Evolutionary conservation across 192 early-diverging fungal species (phyloP).

Genomic region (Mortierella alpina): DNA sequence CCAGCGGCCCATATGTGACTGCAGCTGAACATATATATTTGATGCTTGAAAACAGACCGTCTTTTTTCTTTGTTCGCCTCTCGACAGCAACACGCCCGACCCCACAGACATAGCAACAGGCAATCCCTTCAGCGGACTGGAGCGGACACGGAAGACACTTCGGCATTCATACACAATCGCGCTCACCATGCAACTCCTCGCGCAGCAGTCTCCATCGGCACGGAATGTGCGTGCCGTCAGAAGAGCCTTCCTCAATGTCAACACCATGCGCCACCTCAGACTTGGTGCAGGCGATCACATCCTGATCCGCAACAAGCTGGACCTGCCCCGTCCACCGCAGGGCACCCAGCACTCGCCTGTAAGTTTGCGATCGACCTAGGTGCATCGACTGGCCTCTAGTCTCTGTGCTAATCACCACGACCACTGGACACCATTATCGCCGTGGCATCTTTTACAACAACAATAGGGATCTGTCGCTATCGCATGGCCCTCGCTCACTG

Average conservation of each 20-base stretch:
- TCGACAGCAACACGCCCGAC: no score
- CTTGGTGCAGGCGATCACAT: constrained; percentile 53
- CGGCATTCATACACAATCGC: not conserved
- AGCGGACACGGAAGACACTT: not conserved
- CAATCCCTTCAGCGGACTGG: not conserved
- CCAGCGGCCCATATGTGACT: no score
- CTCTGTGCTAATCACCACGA: not conserved
- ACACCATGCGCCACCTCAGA: constrained; percentile 43
- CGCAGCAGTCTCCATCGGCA: constrained; percentile 48
- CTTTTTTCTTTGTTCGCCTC: no score
- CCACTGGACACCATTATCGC: not conserved
- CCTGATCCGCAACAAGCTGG: constrained; percentile 23
- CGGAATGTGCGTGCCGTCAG: constrained; percentile 49
- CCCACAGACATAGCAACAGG: no score
- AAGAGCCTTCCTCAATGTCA: constrained; percentile 54
- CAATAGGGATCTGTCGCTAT: constrained; percentile 59
- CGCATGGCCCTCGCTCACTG: constrained; percentile 67
- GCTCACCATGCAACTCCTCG: constrained; percentile 39
- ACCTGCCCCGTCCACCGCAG: not conserved
- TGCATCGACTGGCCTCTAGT: not conserved
- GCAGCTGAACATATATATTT: no score
- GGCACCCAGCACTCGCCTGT: constrained; percentile 4
- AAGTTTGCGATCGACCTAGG: not conserved
- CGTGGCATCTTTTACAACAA: not conserved
- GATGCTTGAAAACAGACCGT: no score